Percentiles rank a stretch among this genome's conserved stretches.
These are phyloP conservation scores for Xylaria sp. DNA, from an alignment of 2,329 filamentous ascomycete genomes.

Conservation along the genomic window DNA sequence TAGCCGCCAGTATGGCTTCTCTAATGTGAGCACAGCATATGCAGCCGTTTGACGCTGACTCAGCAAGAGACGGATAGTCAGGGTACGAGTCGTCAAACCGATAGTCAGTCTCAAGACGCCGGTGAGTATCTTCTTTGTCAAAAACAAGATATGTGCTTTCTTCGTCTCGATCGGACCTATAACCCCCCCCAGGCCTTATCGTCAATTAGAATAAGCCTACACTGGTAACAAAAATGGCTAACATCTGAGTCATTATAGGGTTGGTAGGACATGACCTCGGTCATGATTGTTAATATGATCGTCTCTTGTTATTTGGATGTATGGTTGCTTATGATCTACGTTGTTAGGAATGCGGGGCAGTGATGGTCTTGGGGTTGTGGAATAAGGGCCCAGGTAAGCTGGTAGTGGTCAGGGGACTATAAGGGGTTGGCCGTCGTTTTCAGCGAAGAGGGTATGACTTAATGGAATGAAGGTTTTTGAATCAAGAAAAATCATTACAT, in stretches of 20 bases:
- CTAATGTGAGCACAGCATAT: slow-evolving; percentile 4
- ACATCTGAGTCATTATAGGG: neutral
- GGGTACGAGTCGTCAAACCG: neutral
- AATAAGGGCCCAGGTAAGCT: too few species aligned
- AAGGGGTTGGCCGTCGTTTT: too few species aligned
- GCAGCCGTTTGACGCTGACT: neutral
- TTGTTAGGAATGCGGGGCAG: too few species aligned
- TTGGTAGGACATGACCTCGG: too few species aligned
- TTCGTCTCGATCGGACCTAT: neutral
- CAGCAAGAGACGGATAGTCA: neutral
- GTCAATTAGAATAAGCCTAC: neutral
- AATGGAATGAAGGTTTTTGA: too few species aligned
- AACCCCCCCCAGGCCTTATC: neutral
- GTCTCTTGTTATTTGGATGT: too few species aligned
- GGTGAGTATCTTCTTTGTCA: neutral
- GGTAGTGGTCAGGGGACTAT: too few species aligned
- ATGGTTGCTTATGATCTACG: too few species aligned
- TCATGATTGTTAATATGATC: too few species aligned
- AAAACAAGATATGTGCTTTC: neutral
- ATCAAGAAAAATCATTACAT: too few species aligned
- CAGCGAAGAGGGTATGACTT: too few species aligned
- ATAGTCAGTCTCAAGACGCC: neutral
- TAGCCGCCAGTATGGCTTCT: neutral
- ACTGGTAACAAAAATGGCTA: neutral
- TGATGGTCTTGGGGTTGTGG: too few species aligned